These are phyloP conservation scores for Curvularia sp. DNA, from an alignment of 2,329 filamentous ascomycete genomes.

Conservation along the genomic window DNA sequence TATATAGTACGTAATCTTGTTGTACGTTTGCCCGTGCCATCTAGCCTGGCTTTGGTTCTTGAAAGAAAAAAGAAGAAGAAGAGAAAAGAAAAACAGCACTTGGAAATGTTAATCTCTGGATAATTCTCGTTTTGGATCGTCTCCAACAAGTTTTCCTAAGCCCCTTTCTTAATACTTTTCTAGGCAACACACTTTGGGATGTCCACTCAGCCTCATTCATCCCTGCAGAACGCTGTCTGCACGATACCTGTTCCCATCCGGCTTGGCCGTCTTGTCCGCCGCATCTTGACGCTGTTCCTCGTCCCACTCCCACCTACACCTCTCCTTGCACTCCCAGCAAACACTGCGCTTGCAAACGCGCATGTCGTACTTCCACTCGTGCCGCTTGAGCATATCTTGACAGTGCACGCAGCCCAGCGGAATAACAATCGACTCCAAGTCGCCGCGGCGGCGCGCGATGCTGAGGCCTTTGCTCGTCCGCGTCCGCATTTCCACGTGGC, in stretches of 20 bases:
- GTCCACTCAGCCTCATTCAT: neutral
- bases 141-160: no score
- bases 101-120: neutral
- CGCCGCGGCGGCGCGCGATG: slow-evolving; percentile 39
- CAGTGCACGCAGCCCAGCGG: slow-evolving; percentile 45
- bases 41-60: neutral
- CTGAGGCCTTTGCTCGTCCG: slow-evolving; percentile 43
- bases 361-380: slow-evolving; percentile 48
- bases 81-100: neutral
- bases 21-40: neutral
- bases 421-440: slow-evolving; percentile 42
- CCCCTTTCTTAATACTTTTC: no score
- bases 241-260: slow-evolving; percentile 33
- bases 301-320: slow-evolving; percentile 41
- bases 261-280: slow-evolving; percentile 9
- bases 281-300: slow-evolving; percentile 3
- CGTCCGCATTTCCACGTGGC: slow-evolving; percentile 27
- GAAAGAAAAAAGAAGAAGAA: neutral
- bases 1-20: no score
- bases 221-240: slow-evolving; percentile 41
- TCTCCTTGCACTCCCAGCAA: slow-evolving; percentile 46
- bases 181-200: no score
- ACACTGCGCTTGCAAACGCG: slow-evolving; percentile 43
- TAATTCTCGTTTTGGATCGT: no score
- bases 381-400: slow-evolving; percentile 43